Conservation (phyloP, 23 red algal genomes). For the Gracilaria gracilis region DNA sequence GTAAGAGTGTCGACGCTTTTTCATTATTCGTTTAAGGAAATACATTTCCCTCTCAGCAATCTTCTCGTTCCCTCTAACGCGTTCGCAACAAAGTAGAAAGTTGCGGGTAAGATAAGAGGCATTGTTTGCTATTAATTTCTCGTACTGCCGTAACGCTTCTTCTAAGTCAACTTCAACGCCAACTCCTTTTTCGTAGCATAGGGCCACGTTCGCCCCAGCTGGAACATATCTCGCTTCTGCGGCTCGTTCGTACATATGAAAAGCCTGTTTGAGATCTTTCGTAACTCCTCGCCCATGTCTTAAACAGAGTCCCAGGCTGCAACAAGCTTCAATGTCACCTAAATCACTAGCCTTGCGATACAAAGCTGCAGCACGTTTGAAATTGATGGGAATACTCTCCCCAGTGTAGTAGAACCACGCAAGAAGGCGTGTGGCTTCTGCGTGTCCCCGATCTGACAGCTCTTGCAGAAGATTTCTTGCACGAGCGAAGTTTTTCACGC, state of each 20-base stretch:
- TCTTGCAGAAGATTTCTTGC: slow-evolving; percentile 57
- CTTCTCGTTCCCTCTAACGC: slow-evolving; percentile 20
- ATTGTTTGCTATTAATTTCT: slow-evolving; percentile 16
- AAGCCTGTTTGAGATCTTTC: slow-evolving; percentile 30
- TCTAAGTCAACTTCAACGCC: slow-evolving; percentile 41
- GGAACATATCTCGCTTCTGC: slow-evolving; percentile 26
- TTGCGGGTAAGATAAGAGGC: slow-evolving; percentile 9
- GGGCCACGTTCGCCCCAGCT: slow-evolving; percentile 37
- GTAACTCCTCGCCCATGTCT: slow-evolving; percentile 35
- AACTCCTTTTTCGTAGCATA: slow-evolving; percentile 53
- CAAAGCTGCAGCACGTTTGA: slow-evolving; percentile 33
- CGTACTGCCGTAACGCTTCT: slow-evolving; percentile 29
- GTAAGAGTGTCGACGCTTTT: slow-evolving; percentile 20
- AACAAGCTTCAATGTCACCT: slow-evolving; percentile 38
- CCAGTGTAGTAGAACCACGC: slow-evolving; percentile 45
- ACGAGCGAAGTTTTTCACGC: slow-evolving; percentile 26
- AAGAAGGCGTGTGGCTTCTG: slow-evolving; percentile 45
- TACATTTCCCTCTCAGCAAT: slow-evolving; percentile 24
- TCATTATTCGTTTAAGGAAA: slow-evolving; percentile 16
- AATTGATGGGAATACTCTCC: slow-evolving; percentile 21
- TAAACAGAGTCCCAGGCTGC: slow-evolving; percentile 28
- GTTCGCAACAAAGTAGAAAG: slow-evolving; percentile 26
- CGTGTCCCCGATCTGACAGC: slow-evolving; percentile 46
- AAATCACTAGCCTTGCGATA: slow-evolving; percentile 25
- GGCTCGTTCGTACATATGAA: slow-evolving; percentile 44